Base-by-base conservation (phyloP, 2,329 filamentous ascomycete genomes). In the Beauveria sp. region DNA sequence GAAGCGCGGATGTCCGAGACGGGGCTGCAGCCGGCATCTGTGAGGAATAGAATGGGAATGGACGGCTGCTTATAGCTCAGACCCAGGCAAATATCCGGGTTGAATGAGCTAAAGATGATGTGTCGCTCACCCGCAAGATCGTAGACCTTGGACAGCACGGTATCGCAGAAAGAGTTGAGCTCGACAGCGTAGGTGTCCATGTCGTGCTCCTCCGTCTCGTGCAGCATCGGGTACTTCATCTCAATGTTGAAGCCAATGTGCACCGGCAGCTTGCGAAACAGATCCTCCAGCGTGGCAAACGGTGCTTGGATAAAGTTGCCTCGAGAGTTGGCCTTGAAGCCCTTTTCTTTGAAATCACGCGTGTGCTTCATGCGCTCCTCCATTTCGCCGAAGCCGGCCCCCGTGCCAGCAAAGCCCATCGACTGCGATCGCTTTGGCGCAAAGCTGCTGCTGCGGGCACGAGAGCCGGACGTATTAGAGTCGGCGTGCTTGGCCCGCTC, bases 151-250 rank as follows among this genome's bases (percentile, higher is more conserved):
- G 82, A 82, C 9, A 99, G 80, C 3, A 99, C 90, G 0, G 91
- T 96, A 73, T 99, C 94, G 70, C 96, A 93, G 73, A 97, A 99
- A 1, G 89, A 91, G 75, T 97, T 97, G 67, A 97, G 83, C 76
- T 99, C 94, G 52, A 97, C 90, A 0, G 91, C 92, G 70, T 96
- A 96, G 3, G 90, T 90, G 72, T 97, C 93, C 92, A 97, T 97
- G 67, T 96, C 91, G 66, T 97, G 90, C 72, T 96, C 90, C 73
- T 97, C 91, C 62, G 86, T 91, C 79, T 99, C 96, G 72, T 93
- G 89, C 47, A 99, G 84, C 92, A 97, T 97, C 5, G 94, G 94
- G 71, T 99, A 99, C 76, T 99, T 97, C 83, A 99, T 90, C 78
- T 99, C 94, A 67, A 99, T 96, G 75, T 99, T 97, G 82, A 99